Conservation (phyloP, 192 early-diverging fungal species). For the Backusella australiensis region DNA sequence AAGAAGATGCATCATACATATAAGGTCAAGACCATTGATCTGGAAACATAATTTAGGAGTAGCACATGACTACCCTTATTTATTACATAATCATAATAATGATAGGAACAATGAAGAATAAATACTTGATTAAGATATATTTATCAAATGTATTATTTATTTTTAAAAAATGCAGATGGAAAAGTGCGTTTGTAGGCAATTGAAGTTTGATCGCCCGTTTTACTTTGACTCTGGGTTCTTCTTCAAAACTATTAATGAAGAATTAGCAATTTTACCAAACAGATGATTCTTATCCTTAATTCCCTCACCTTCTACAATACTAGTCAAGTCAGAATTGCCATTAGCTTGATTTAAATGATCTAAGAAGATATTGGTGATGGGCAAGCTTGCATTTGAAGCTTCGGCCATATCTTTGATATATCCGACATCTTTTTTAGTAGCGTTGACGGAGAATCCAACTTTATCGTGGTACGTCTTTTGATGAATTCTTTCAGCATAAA, state of each 20-base stretch:
- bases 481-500: constrained; percentile 50
- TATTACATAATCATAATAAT: too few relatives aligned
- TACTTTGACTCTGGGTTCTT: not conserved
- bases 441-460: constrained; percentile 37
- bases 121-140: too few relatives aligned
- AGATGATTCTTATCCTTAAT: not conserved
- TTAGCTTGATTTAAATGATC: not conserved
- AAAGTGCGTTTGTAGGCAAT: not conserved
- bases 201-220: not conserved
- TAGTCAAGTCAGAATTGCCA: constrained; percentile 24
- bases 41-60: not conserved
- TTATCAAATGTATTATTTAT: not conserved
- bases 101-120: too few relatives aligned
- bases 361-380: constrained; percentile 32
- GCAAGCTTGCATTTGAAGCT: constrained; percentile 33
- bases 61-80: too few relatives aligned
- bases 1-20: not conserved
- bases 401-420: constrained; percentile 41
- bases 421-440: constrained; percentile 45
- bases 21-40: not conserved
- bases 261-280: not conserved
- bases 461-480: constrained; percentile 33
- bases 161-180: not conserved
- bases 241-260: not conserved
- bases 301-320: constrained; percentile 30